Evolutionary conservation across 768 basidiomycete genomes (phyloP), one percentile per base, ranked within the genome.

Genomic region (Lyophyllum semitale): DNA sequence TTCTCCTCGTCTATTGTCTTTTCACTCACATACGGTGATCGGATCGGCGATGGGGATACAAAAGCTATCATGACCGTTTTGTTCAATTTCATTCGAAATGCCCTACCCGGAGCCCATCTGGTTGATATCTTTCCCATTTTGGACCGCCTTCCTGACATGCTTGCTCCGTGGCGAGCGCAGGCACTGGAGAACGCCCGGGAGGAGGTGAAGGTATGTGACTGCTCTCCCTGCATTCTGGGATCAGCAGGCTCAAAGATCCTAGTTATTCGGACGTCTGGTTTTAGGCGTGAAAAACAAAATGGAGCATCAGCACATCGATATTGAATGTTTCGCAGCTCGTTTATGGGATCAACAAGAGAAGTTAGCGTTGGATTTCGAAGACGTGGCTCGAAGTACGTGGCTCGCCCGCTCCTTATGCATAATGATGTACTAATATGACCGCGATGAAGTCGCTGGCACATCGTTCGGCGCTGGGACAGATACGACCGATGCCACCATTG

Each of bases 61-160:
- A 42, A 38, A 27, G 53, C 54, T 3, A 55, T 70, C 18, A 44
- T 61, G 8, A 25, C 30, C 22, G 59, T 70, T 3, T 50, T 70
- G 29, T 59, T 62, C 8, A 61, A 60, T 37, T 68, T 70, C 51
- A 54, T 66, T 26, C 48, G 8, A 62, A 68, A 43, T 62, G 54
- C 32, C 56, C 60, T 55, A 6, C 66, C 66, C 30, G 59, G 55
- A 6, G 47, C 51, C 0, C 55, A 60, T 40, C 43, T 57, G 2
- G 59, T 60, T 7, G 59, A 60, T 35, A 57, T 41, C 2, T 57
- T 60, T 33, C 59, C 59, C 8, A 8, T 60, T 30, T 37, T 60
- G 40, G 59, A 60, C 22, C 35, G 43, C 26, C 48, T 60, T 3
- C 59, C 59, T 6, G 29, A 53, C 29, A 57, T 53, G 27, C 32